Evolutionary conservation across 106 monocot genomes (phyloP).

Genomic region (Triglochin maritima): DNA sequence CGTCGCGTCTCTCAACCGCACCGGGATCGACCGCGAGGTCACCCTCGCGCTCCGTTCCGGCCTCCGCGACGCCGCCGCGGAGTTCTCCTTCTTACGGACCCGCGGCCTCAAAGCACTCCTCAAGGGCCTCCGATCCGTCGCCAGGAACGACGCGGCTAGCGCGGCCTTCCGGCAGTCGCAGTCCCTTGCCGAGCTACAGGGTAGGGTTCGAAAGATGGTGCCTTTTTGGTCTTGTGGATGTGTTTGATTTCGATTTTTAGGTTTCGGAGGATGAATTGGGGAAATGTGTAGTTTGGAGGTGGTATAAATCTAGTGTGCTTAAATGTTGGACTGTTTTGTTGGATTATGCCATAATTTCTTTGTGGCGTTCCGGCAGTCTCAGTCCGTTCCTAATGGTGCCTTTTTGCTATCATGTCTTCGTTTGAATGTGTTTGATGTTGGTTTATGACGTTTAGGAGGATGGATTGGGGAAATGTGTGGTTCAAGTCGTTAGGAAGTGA

Average conservation of each 20-base stretch:
- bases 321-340: neutral
- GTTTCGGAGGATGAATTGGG: neutral
- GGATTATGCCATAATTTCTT: neutral
- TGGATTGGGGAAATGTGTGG: neutral
- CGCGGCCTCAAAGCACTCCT: constrained; percentile 63
- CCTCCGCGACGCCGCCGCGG: constrained; percentile 70
- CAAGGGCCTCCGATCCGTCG: constrained; percentile 48
- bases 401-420: no score
- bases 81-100: constrained; percentile 79
- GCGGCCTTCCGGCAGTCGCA: constrained; percentile 70
- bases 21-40: constrained; percentile 71
- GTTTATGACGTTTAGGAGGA: neutral
- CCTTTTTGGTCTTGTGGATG: neutral
- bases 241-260: neutral
- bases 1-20: constrained; percentile 30
- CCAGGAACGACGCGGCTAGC: constrained; percentile 47
- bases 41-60: constrained; percentile 70
- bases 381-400: constrained; percentile 27
- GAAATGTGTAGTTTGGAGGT: neutral
- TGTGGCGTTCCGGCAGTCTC: constrained; percentile 58
- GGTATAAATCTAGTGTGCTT: neutral
- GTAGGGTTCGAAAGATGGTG: constrained; percentile 4
- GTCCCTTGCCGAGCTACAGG: constrained; percentile 60
- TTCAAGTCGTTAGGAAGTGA: neutral
- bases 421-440: neutral